These are phyloP conservation scores for Lichtheimia hyalospora DNA, from an alignment of 371 early-diverging fungal genomes.

Conservation along the genomic window DNA sequence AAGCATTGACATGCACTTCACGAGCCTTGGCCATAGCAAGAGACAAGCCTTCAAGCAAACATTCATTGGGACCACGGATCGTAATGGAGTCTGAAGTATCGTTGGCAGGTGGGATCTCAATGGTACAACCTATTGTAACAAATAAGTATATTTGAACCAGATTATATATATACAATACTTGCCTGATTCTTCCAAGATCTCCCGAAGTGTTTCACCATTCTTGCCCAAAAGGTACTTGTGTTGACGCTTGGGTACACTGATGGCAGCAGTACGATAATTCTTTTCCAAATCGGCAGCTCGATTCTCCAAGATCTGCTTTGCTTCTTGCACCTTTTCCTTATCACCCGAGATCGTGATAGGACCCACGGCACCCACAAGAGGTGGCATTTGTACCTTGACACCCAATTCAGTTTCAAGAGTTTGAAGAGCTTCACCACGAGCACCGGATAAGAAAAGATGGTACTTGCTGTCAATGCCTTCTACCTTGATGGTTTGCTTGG, in stretches of 20 bases:
- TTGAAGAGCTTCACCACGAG: slow-evolving; percentile 60
- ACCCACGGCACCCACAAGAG: slow-evolving; percentile 50
- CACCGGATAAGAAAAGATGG: slow-evolving; percentile 84
- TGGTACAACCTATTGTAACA: slow-evolving; percentile 62
- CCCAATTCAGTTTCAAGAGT: slow-evolving; percentile 62
- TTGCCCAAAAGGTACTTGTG: slow-evolving; percentile 90
- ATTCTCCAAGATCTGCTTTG: slow-evolving; percentile 60
- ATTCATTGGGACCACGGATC: slow-evolving; percentile 78
- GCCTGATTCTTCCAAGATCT: slow-evolving; percentile 64
- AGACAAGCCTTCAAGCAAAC: slow-evolving; percentile 66
- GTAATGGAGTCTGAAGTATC: slow-evolving; percentile 75
- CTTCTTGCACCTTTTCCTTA: slow-evolving; percentile 66
- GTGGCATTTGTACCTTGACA: slow-evolving; percentile 82
- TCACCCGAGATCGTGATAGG: slow-evolving; percentile 69
- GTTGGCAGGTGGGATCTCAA: slow-evolving; percentile 69
- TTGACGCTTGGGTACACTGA: slow-evolving; percentile 83
- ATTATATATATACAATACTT: background rate
- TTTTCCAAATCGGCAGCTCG: slow-evolving; percentile 62
- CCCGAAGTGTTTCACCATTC: slow-evolving; percentile 74
- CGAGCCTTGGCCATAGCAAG: slow-evolving; percentile 81
- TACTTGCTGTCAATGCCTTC: slow-evolving; percentile 60
- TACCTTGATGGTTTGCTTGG: slow-evolving; percentile 57
- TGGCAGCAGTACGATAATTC: slow-evolving; percentile 59
- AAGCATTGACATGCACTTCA: slow-evolving; percentile 52
- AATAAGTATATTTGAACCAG: background rate